These are phyloP conservation scores for Apiotrichum brassicae DNA, from an alignment of 1,284 basidiomycete genomes.

Conservation along the genomic window DNA sequence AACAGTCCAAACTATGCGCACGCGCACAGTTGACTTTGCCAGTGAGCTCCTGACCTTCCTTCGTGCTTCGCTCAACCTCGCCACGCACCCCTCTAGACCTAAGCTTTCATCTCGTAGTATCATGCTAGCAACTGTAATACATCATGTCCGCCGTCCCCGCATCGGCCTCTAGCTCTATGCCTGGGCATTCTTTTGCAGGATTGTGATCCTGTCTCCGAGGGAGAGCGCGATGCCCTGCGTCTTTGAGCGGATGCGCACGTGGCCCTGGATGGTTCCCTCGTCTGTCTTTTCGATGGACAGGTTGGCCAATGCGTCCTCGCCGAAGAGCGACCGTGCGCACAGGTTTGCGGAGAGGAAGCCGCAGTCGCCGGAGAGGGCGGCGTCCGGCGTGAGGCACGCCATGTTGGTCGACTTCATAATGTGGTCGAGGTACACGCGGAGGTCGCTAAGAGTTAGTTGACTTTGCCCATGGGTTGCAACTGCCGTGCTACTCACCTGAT, in stretches of 20 bases:
- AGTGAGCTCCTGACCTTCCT: no score
- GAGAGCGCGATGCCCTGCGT: constrained; percentile 94
- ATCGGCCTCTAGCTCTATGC: constrained; percentile 3
- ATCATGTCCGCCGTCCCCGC: neutral
- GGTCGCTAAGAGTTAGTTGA: constrained; percentile 53
- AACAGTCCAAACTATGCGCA: no score
- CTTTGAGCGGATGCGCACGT: constrained; percentile 88
- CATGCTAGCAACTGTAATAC: constrained; percentile 3
- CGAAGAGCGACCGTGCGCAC: constrained; percentile 85
- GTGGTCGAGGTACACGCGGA: constrained; percentile 76
- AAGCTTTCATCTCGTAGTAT: constrained; percentile 3
- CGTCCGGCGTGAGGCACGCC: constrained; percentile 91
- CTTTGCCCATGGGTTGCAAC: no score
- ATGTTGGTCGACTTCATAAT: constrained; percentile 93
- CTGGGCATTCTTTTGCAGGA: constrained; percentile 48
- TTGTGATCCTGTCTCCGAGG: constrained; percentile 67
- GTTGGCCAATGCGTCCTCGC: constrained; percentile 97
- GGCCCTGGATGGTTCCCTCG: constrained; percentile 72
- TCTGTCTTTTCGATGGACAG: constrained; percentile 87
- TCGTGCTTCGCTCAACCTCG: no score
- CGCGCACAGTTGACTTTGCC: no score
- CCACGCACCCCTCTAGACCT: no score
- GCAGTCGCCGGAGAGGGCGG: constrained; percentile 82
- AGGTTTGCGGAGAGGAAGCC: constrained; percentile 91
- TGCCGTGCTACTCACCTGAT: constrained; percentile 43